phyloP scores from a whole-genome alignment of 2,329 filamentous ascomycete species.

The Penicillium freii region DNA sequence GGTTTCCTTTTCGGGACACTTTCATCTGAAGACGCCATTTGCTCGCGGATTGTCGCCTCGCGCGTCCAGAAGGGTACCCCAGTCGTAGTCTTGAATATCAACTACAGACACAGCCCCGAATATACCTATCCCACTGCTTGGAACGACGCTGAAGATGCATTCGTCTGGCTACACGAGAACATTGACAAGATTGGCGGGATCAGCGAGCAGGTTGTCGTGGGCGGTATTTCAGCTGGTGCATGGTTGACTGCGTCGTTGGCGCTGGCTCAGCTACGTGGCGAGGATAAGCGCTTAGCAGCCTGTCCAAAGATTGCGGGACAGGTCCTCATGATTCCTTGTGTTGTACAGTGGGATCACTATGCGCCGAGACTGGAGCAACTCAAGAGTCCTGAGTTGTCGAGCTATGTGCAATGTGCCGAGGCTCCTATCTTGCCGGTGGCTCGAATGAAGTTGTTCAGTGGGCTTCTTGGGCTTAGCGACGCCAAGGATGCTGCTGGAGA shows the following conservation, averaged over 20 bases:
- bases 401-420: constrained; percentile 46
- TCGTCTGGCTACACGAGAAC: constrained; percentile 54
- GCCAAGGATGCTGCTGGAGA: constrained; percentile 30
- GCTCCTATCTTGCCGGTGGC: constrained; percentile 52
- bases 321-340: constrained; percentile 51
- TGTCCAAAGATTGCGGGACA: constrained; percentile 48
- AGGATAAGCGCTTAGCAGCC: constrained; percentile 17
- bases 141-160: constrained; percentile 54
- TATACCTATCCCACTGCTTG: constrained; percentile 53
- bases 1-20: constrained; percentile 58
- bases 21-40: constrained; percentile 53
- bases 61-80: constrained; percentile 22
- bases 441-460: constrained; percentile 36
- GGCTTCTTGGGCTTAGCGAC: constrained; percentile 24
- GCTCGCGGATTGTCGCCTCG: constrained; percentile 47
- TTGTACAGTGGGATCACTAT: constrained; percentile 42
- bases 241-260: constrained; percentile 46
- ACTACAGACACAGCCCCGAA: constrained; percentile 61
- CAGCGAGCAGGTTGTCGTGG: constrained; percentile 42
- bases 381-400: constrained; percentile 43
- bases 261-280: constrained; percentile 38
- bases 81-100: constrained; percentile 53
- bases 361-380: constrained; percentile 37
- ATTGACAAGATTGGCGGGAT: constrained; percentile 43
- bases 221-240: constrained; percentile 52